A percentile compares a stretch with the other conserved stretches of the same genome.
Evolutionary conservation across 441 rosid genomes (phyloP).

Genomic region (Geranium incanum): DNA sequence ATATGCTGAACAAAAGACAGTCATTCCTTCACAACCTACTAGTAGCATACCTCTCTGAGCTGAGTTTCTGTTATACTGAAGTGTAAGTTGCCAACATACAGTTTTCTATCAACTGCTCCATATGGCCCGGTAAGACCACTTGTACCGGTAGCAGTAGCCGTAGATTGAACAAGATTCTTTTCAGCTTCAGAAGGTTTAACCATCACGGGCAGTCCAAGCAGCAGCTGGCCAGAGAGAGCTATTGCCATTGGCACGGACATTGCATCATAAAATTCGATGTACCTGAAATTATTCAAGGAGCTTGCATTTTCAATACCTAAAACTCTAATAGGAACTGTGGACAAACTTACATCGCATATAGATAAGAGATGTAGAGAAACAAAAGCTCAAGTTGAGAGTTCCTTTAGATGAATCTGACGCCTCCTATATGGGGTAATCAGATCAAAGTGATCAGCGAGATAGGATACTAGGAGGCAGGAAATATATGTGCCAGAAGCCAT

Average conservation of each 20-base stretch:
- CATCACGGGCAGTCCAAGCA: slow-evolving; percentile 91
- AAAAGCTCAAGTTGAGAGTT: slow-evolving; percentile 57
- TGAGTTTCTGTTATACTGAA: slow-evolving; percentile 85
- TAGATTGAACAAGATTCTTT: slow-evolving; percentile 84
- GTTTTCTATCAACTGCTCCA: slow-evolving; percentile 77
- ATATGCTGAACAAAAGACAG: background rate
- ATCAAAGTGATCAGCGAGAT: background rate
- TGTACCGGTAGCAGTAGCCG: slow-evolving; percentile 33
- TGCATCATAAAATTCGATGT: slow-evolving; percentile 81
- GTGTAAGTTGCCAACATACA: slow-evolving; percentile 84
- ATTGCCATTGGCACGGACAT: slow-evolving; percentile 95
- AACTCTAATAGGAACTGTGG: slow-evolving; percentile 16
- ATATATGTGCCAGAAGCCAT: background rate
- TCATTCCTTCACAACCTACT: background rate
- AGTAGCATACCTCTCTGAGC: slow-evolving; percentile 65
- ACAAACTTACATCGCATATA: slow-evolving; percentile 48
- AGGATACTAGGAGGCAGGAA: background rate
- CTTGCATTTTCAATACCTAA: slow-evolving; percentile 32
- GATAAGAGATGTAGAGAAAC: slow-evolving; percentile 46
- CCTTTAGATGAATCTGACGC: slow-evolving; percentile 57
- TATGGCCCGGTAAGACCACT: slow-evolving; percentile 56
- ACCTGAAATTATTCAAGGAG: slow-evolving; percentile 47
- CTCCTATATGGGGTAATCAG: slow-evolving; percentile 37
- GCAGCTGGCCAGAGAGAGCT: slow-evolving; percentile 74
- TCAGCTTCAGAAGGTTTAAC: slow-evolving; percentile 98